Base-by-base conservation (phyloP, 805 yeast species). In the Cyberlindnera americana region DNA sequence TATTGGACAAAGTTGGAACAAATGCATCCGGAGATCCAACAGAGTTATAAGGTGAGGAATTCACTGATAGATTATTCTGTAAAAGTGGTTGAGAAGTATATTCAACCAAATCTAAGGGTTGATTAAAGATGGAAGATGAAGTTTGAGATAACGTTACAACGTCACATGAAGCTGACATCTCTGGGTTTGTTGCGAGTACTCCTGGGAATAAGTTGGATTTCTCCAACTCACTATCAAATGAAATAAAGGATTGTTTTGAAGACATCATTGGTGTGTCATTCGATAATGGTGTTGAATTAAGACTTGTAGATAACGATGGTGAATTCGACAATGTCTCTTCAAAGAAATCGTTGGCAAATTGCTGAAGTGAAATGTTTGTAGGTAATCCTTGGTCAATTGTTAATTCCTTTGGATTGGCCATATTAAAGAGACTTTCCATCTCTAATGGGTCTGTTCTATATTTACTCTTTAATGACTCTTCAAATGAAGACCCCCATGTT, bases 201-300 rank as follows among this genome's bases (percentile, higher is more conserved):
- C 38, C 21, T n/a, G 40, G 37, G 35, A 40, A 40, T 4, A 36
- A 23, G 4, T 17, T 36, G 23, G 5, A 14, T 14, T 15, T 26
- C 3, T 35, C 36, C 14, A 12, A 6, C 6, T 35, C 26, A 5
- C 9, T n/a, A 8, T 14, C 29, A 19, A 25, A 16, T 3, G 30
- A 12, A 5, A 12, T 24, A 18, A 16, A 11, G 5, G 41, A 25
- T 19, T 19, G 24, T 33, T 38, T 35, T 8, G 33, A 10, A 11
- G 34, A 31, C 9, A 21, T 31, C 12, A 29, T 16, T 29, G 38
- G 32, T 14, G 38, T 31, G 4, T 27, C 11, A 15, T 33, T 29
- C 10, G 40, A 29, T 4, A 33, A 7, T 13, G 47, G 47, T 7
- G 47, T 43, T 6, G 47, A 43, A 22, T 43, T 38, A 26, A 38